These are phyloP conservation scores for Globisporangium polare DNA, from an alignment of 352 stramenopile species.

Conservation along the genomic window DNA sequence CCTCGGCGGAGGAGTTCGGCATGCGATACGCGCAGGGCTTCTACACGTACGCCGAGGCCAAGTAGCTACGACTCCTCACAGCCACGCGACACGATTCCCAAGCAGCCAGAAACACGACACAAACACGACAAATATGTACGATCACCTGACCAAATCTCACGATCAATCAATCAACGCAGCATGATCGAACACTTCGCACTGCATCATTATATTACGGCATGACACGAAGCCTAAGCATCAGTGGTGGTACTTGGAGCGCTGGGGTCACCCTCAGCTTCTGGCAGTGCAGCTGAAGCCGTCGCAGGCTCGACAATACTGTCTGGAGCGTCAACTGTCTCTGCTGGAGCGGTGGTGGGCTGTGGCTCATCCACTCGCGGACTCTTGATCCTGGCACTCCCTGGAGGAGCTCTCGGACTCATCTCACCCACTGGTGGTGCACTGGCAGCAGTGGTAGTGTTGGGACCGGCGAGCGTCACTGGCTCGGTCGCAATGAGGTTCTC, in stretches of 20 bases:
- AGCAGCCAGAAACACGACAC: background rate
- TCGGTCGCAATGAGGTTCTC: constrained; percentile 6
- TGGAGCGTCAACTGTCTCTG: background rate
- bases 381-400: background rate
- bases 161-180: background rate
- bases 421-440: background rate
- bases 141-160: background rate
- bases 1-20: constrained; percentile 59
- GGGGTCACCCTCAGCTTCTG: background rate
- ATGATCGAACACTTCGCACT: background rate
- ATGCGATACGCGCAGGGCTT: constrained; percentile 81
- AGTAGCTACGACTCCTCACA: constrained; percentile 22
- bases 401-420: background rate
- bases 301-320: background rate
- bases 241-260: background rate
- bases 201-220: background rate
- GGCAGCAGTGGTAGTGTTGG: background rate
- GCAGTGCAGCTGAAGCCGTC: background rate
- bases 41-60: constrained; percentile 81
- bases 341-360: background rate
- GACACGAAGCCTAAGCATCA: background rate
- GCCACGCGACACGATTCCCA: background rate
- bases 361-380: background rate
- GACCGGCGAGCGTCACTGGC: background rate
- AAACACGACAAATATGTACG: background rate